phyloP scores from a whole-genome alignment of 164 flowering plant genomes.

The Macadamia tetraphylla region DNA sequence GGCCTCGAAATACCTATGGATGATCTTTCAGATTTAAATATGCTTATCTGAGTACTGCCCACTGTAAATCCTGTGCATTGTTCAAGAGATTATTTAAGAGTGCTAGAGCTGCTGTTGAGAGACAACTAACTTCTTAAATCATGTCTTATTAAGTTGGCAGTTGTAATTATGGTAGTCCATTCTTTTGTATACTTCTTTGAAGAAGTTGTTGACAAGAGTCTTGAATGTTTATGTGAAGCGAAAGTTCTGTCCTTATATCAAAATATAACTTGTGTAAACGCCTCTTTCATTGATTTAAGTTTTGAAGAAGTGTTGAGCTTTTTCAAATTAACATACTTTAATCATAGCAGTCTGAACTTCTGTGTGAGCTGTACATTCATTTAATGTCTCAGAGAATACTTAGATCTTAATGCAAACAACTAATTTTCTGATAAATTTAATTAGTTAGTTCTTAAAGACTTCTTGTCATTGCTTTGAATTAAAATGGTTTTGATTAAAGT shows the following conservation, averaged over 20 bases:
- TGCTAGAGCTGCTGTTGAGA: slow-evolving; percentile 20
- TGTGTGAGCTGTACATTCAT: slow-evolving; percentile 6
- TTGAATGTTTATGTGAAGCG: slow-evolving; percentile 21
- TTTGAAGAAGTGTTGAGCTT: background rate
- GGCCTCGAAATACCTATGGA: slow-evolving; percentile 79
- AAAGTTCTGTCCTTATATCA: slow-evolving; percentile 15
- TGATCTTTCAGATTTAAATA: slow-evolving; percentile 54
- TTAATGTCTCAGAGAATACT: slow-evolving; percentile 6
- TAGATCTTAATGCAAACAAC: background rate
- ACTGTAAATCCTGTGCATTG: slow-evolving; percentile 32
- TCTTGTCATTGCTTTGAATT: background rate
- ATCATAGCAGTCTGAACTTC: slow-evolving; percentile 5
- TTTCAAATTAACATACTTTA: slow-evolving; percentile 2
- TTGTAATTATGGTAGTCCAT: slow-evolving; percentile 40
- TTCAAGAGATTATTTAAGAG: slow-evolving; percentile 23
- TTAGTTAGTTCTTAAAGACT: too few relatives aligned
- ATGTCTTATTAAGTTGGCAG: slow-evolving; percentile 19
- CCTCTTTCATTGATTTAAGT: background rate
- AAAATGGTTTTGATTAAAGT: background rate
- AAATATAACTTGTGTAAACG: slow-evolving; percentile 8
- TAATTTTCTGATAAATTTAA: slow-evolving; percentile 2
- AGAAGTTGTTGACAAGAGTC: slow-evolving; percentile 17
- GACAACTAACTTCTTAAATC: slow-evolving; percentile 24
- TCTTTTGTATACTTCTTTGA: slow-evolving; percentile 33
- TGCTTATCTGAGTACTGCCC: slow-evolving; percentile 33